These are phyloP conservation scores for Oxalis stricta DNA, from an alignment of 441 rosid species.

Conservation along the genomic window DNA sequence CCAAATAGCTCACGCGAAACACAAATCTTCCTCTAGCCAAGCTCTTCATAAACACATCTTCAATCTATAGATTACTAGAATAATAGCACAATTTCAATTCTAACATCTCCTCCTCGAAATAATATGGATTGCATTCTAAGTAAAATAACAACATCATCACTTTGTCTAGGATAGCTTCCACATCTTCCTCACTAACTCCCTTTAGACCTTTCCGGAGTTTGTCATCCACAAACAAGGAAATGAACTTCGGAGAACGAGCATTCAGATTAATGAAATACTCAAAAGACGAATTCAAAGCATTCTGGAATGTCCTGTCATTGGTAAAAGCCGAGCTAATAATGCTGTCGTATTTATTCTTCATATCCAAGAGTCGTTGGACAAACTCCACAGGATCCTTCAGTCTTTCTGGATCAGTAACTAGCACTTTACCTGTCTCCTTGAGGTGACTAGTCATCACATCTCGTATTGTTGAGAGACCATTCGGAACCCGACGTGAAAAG, in stretches of 20 bases:
- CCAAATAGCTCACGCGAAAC: no score
- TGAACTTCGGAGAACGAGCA: slow-evolving; percentile 79
- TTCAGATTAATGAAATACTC: slow-evolving; percentile 87
- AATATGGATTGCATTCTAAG: no score
- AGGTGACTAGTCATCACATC: slow-evolving; percentile 90
- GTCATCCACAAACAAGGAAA: slow-evolving; percentile 87
- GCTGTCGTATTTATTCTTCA: slow-evolving; percentile 70
- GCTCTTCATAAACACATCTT: no score
- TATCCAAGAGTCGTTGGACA: slow-evolving; percentile 85
- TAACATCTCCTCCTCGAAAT: no score
- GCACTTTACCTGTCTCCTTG: slow-evolving; percentile 84
- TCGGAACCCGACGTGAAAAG: slow-evolving; percentile 71
- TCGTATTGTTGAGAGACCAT: slow-evolving; percentile 63
- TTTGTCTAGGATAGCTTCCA: slow-evolving; percentile 80
- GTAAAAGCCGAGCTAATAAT: slow-evolving; percentile 58
- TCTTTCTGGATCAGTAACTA: slow-evolving; percentile 85
- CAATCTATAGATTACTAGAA: no score
- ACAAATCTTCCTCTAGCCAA: no score
- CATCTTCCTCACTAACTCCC: slow-evolving; percentile 83
- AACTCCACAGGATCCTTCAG: slow-evolving; percentile 89
- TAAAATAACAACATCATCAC: slow-evolving; percentile 96
- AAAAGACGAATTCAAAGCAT: slow-evolving; percentile 80
- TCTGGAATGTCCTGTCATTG: slow-evolving; percentile 89
- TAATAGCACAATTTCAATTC: no score
- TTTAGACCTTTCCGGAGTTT: slow-evolving; percentile 80